Conservation (phyloP, 495 filamentous ascomycete species). For the Xylaria venustula region DNA sequence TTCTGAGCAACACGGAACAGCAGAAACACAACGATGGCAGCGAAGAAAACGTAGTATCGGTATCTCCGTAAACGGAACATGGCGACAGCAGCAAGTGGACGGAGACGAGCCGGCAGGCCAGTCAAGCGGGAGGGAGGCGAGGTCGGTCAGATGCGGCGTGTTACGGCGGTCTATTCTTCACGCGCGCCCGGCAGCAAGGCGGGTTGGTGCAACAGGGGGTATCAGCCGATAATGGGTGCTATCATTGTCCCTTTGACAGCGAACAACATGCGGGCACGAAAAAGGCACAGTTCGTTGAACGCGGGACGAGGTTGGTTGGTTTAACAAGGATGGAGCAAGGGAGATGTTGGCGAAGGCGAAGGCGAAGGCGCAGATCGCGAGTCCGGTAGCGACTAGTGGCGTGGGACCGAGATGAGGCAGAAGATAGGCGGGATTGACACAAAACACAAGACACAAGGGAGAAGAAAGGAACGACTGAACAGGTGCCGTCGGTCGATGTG, state of each 20-base stretch:
- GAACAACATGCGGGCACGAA: background rate
- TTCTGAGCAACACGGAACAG: slow-evolving; percentile 63
- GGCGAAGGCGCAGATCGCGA: background rate
- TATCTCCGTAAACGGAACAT: slow-evolving; percentile 81
- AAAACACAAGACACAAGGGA: background rate
- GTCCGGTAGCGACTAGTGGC: background rate
- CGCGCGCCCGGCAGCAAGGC: background rate
- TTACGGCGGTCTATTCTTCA: background rate
- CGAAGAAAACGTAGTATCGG: slow-evolving; percentile 69
- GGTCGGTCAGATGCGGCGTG: slow-evolving; percentile 4
- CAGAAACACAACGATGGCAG: slow-evolving; percentile 60
- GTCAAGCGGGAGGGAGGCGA: background rate
- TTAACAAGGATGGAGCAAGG: background rate
- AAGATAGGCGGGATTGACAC: background rate
- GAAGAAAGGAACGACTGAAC: background rate
- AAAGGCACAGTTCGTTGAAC: background rate
- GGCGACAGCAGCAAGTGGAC: slow-evolving; percentile 15
- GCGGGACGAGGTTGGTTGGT: background rate
- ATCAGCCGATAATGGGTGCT: background rate
- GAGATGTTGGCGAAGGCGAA: background rate
- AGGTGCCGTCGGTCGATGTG: background rate
- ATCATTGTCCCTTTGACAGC: slow-evolving; percentile 2
- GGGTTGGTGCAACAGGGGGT: background rate
- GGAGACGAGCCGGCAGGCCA: slow-evolving; percentile 3
- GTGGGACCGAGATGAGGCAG: background rate